Percentiles rank a stretch among this genome's conserved stretches.
Conservation (phyloP, 2,329 filamentous ascomycete genomes). For the Tolypocladium pustulatum region DNA sequence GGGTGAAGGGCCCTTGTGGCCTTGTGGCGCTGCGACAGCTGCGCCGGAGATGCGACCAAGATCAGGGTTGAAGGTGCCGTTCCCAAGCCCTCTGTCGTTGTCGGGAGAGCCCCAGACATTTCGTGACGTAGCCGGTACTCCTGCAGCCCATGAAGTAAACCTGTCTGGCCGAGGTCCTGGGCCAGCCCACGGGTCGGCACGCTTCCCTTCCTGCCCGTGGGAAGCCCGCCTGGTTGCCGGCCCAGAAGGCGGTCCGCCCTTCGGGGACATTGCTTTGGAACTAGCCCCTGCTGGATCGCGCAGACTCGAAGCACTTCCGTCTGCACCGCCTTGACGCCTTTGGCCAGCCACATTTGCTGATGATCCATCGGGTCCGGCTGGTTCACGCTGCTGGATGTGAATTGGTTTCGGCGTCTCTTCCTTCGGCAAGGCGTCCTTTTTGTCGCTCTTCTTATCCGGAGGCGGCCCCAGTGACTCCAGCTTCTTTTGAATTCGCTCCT, state of each 20-base stretch:
- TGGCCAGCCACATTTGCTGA: conserved; percentile 5
- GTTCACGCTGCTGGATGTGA: conserved; percentile 23
- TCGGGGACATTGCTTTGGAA: conserved; percentile 7
- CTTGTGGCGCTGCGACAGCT: conserved; percentile 17
- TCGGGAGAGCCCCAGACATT: conserved; percentile 71
- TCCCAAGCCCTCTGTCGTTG: conserved; percentile 61
- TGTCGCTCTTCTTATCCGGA: conserved; percentile 47
- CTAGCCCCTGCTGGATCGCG: conserved; percentile 1
- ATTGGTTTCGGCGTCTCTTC: conserved; percentile 27
- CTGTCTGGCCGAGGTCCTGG: conserved; percentile 33
- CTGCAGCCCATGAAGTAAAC: conserved; percentile 38
- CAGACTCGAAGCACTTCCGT: not conserved
- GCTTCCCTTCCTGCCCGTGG: conserved; percentile 21
- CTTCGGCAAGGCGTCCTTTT: conserved; percentile 34
- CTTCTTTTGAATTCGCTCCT: conserved; percentile 62
- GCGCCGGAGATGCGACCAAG: conserved; percentile 39
- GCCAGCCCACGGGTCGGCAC: conserved; percentile 26
- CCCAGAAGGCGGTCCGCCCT: conserved; percentile 6
- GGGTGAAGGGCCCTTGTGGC: conserved; percentile 32
- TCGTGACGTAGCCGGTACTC: conserved; percentile 32
- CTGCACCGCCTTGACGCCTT: not conserved
- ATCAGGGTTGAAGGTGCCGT: conserved; percentile 63
- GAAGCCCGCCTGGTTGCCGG: conserved; percentile 17
- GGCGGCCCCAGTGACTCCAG: conserved; percentile 58
- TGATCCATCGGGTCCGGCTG: conserved; percentile 5